phyloP scores from a whole-genome alignment of 805 yeast species.

The Hanseniaspora thailandica region DNA sequence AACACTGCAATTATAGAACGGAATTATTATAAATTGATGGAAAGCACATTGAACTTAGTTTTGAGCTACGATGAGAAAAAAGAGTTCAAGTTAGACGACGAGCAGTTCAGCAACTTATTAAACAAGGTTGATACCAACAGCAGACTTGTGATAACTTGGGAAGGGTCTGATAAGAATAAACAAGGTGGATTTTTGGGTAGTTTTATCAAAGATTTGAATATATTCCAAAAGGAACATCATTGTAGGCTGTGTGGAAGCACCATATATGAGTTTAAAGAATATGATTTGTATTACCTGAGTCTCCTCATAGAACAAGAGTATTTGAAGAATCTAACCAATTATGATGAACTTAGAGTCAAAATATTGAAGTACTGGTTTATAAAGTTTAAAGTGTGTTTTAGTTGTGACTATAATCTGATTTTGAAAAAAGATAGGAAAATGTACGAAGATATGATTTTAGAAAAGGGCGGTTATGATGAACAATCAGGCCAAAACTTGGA shows the following conservation, averaged over 20 bases:
- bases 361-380: constrained; percentile 12
- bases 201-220: neutral
- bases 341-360: neutral
- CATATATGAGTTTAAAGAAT: neutral
- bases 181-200: neutral
- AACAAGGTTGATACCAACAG: neutral
- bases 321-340: neutral
- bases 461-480: constrained; percentile 3
- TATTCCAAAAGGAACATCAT: constrained; percentile 4
- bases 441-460: neutral
- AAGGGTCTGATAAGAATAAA: neutral
- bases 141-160: constrained; percentile 1
- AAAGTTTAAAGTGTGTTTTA: constrained; percentile 6
- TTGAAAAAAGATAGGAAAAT: neutral
- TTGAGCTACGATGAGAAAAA: neutral
- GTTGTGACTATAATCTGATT: constrained; percentile 2
- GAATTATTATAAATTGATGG: constrained; percentile 2
- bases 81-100: neutral
- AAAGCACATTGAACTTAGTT: neutral
- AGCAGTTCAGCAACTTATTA: neutral
- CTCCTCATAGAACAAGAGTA: constrained; percentile 8
- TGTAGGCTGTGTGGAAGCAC: constrained; percentile 9
- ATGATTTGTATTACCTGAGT: constrained; percentile 6
- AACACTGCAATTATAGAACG: constrained; percentile 5
- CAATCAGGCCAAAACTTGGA: constrained; percentile 5